Evolutionary conservation across 2,329 filamentous ascomycete genomes (phyloP).

Genomic region (Hortaea werneckii): DNA sequence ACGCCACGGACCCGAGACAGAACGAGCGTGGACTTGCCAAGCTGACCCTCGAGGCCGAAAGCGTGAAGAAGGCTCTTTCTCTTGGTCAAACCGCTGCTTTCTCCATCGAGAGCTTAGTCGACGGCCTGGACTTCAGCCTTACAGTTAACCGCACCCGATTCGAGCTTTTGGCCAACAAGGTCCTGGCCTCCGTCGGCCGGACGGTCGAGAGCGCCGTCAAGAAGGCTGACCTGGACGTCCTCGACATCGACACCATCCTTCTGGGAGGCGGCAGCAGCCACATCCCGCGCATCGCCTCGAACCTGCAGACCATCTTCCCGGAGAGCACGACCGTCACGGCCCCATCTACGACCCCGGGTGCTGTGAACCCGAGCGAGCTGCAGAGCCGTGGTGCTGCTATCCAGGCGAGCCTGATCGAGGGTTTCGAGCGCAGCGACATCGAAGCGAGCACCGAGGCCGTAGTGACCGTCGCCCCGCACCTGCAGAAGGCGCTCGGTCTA

Average conservation of each 20-base stretch:
- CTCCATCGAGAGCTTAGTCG: slow-evolving; percentile 81
- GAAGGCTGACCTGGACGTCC: slow-evolving; percentile 84
- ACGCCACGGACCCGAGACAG: slow-evolving; percentile 60
- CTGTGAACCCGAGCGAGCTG: slow-evolving; percentile 91
- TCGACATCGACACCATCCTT: slow-evolving; percentile 92
- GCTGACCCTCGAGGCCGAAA: slow-evolving; percentile 82
- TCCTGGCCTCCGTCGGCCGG: slow-evolving; percentile 78
- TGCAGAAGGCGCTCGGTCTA: slow-evolving; percentile 79
- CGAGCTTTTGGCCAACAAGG: slow-evolving; percentile 77
- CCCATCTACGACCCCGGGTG: slow-evolving; percentile 63
- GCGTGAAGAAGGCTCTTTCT: slow-evolving; percentile 83
- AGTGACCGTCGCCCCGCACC: slow-evolving; percentile 87
- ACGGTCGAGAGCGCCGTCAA: slow-evolving; percentile 75
- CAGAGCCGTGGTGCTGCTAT: slow-evolving; percentile 83
- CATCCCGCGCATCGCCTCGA: slow-evolving; percentile 82
- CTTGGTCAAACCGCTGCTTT: slow-evolving; percentile 81
- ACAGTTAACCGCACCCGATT: slow-evolving; percentile 91
- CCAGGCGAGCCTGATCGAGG: slow-evolving; percentile 86
- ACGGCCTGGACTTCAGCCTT: slow-evolving; percentile 81
- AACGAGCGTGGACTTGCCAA: slow-evolving; percentile 79
- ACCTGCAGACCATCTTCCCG: slow-evolving; percentile 71
- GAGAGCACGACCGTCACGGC: slow-evolving; percentile 68
- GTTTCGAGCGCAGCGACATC: slow-evolving; percentile 88
- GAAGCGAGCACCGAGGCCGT: slow-evolving; percentile 92
- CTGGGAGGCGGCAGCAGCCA: slow-evolving; percentile 86